phyloP scores from a whole-genome alignment of 805 yeast genomes.

The Jamesozyma spencerorum region DNA sequence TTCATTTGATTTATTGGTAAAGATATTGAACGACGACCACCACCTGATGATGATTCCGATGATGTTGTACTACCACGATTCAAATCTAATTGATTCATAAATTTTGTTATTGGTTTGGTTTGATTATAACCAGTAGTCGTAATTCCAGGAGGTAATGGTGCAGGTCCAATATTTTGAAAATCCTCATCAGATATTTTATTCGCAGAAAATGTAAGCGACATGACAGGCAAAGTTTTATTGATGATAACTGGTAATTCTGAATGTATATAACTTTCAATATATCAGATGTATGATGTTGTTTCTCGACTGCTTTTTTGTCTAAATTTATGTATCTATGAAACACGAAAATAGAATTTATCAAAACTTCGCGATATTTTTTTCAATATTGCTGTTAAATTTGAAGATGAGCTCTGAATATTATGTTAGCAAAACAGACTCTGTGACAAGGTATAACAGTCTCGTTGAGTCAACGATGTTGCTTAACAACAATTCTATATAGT shows the following conservation, averaged over 20 bases:
- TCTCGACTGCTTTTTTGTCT: too few species aligned
- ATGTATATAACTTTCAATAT: too few species aligned
- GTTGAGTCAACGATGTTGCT: too few species aligned
- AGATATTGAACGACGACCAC: conserved; percentile 8
- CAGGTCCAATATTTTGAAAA: conserved; percentile 47
- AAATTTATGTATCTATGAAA: not conserved
- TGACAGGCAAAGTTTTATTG: too few species aligned
- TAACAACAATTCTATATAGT: too few species aligned
- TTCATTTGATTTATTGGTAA: conserved; percentile 13
- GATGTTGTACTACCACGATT: conserved; percentile 26
- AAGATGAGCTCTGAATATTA: too few species aligned
- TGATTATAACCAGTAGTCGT: conserved; percentile 31
- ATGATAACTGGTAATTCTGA: too few species aligned
- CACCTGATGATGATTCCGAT: not conserved
- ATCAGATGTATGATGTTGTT: too few species aligned
- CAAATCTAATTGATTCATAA: conserved; percentile 27
- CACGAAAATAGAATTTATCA: not conserved
- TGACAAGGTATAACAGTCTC: too few species aligned
- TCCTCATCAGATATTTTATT: conserved; percentile 37
- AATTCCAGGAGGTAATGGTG: conserved; percentile 49
- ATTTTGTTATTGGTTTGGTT: conserved; percentile 29
- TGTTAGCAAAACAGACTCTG: too few species aligned
- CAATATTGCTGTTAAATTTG: too few species aligned
- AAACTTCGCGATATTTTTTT: not conserved
- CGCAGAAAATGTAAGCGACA: conserved; percentile 41